Evolutionary conservation across 345 rosid species (phyloP).

Genomic region (Aquilaria malaccensis): DNA sequence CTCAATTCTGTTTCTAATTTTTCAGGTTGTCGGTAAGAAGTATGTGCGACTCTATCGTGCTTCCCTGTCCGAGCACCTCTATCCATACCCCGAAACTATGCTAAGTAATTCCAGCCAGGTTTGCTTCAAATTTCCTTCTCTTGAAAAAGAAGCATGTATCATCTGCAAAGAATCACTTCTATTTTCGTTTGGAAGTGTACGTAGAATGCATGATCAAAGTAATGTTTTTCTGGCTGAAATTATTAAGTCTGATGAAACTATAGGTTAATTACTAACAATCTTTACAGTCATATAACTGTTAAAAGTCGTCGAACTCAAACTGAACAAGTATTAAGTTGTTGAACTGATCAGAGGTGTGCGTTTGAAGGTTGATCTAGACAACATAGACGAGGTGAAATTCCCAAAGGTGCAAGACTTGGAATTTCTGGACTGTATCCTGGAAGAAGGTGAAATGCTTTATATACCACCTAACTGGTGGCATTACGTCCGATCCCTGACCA

Average conservation of each 20-base stretch:
- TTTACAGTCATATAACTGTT: too few relatives aligned
- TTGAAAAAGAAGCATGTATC: neutral
- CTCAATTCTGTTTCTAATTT: constrained; percentile 13
- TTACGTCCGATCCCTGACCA: constrained; percentile 75
- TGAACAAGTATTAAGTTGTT: too few relatives aligned
- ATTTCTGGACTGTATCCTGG: constrained; percentile 78
- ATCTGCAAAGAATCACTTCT: neutral
- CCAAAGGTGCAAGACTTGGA: constrained; percentile 61
- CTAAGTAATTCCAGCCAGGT: constrained; percentile 95
- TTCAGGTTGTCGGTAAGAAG: constrained; percentile 90
- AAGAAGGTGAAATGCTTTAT: constrained; percentile 97
- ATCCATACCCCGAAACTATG: constrained; percentile 82
- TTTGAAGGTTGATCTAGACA: constrained; percentile 90
- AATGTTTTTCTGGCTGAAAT: too few relatives aligned
- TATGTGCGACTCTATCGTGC: constrained; percentile 80
- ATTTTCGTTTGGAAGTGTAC: neutral
- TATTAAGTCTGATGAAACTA: too few relatives aligned
- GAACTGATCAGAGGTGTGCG: constrained; percentile 10
- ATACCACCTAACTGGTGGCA: constrained; percentile 99
- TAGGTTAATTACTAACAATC: too few relatives aligned
- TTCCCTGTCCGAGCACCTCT: constrained; percentile 66
- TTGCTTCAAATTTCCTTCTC: constrained; percentile 8
- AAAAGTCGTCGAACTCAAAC: too few relatives aligned
- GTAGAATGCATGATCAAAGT: too few relatives aligned
- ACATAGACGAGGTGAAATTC: constrained; percentile 45